Evolutionary conservation across 108 stramenopile species (phyloP).

Genomic region (Nitzschia palea): DNA sequence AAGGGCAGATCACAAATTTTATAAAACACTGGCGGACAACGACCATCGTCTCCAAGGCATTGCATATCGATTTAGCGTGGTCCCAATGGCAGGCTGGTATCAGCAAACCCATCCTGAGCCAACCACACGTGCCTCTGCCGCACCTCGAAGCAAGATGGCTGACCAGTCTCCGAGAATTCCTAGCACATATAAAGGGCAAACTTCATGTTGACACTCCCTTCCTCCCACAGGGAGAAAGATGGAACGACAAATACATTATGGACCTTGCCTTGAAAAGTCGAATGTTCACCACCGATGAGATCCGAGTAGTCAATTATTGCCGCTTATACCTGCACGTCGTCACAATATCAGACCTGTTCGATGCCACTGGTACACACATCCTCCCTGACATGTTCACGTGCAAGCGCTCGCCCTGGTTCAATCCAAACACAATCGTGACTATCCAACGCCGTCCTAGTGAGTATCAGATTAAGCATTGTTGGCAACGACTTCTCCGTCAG

Average conservation of each 20-base stretch:
- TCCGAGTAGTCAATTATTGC: background rate
- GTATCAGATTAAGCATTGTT: background rate
- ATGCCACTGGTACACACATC: background rate
- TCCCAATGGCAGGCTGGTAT: background rate
- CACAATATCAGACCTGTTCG: background rate
- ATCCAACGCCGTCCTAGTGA: background rate
- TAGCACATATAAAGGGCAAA: too few relatives aligned
- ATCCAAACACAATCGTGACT: background rate
- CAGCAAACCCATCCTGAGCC: background rate
- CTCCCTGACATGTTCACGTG: background rate
- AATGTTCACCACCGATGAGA: background rate
- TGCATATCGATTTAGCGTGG: background rate
- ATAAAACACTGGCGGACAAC: too few relatives aligned
- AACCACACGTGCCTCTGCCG: background rate
- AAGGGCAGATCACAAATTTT: too few relatives aligned
- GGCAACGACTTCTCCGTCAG: background rate
- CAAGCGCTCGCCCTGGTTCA: background rate
- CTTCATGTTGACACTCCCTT: too few relatives aligned
- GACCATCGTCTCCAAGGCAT: background rate
- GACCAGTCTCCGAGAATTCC: too few relatives aligned
- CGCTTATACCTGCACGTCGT: slow-evolving; percentile 8
- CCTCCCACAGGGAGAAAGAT: background rate
- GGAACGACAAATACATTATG: slow-evolving; percentile 2
- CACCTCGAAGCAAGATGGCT: background rate
- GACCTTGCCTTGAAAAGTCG: background rate